Evolutionary conservation across 2,329 filamentous ascomycete genomes (phyloP).

Genomic region (Taxawa tesnikishii): DNA sequence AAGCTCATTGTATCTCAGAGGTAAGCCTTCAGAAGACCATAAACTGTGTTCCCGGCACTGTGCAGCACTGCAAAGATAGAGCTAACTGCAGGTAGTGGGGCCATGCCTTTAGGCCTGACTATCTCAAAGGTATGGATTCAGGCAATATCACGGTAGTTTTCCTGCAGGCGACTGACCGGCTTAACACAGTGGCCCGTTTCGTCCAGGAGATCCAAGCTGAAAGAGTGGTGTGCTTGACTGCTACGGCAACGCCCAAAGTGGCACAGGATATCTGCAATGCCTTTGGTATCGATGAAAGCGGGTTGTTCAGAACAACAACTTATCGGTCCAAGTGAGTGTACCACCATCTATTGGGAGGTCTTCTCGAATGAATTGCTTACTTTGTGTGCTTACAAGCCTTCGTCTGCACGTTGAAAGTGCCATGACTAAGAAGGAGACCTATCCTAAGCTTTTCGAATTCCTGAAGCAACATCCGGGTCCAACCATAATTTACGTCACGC

Average conservation of each 20-base stretch:
- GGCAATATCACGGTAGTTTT: no score
- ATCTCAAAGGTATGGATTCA: no score
- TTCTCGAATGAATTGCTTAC: no score
- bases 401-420: conserved; percentile 39
- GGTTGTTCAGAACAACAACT: conserved; percentile 46
- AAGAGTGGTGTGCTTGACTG: conserved; percentile 47
- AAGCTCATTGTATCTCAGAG: conserved; percentile 49
- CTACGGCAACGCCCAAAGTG: conserved; percentile 47
- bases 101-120: conserved; percentile 38
- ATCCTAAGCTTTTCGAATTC: conserved; percentile 34
- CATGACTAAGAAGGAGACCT: conserved; percentile 31
- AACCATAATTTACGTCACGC: conserved; percentile 49
- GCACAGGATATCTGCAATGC: conserved; percentile 40
- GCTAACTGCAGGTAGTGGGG: no score
- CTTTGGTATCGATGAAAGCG: conserved; percentile 36
- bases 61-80: no score
- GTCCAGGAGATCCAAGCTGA: conserved; percentile 43
- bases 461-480: conserved; percentile 39
- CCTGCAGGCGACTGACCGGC: no score
- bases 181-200: conserved; percentile 47
- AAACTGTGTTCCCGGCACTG: no score
- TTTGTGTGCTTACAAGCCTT: no score
- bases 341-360: no score
- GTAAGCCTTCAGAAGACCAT: no score
- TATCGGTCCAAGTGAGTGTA: no score